Percentiles rank a stretch among this genome's conserved stretches.
phyloP scores from a whole-genome alignment of 2,329 filamentous ascomycete genomes.

The Colletotrichum filicis region DNA sequence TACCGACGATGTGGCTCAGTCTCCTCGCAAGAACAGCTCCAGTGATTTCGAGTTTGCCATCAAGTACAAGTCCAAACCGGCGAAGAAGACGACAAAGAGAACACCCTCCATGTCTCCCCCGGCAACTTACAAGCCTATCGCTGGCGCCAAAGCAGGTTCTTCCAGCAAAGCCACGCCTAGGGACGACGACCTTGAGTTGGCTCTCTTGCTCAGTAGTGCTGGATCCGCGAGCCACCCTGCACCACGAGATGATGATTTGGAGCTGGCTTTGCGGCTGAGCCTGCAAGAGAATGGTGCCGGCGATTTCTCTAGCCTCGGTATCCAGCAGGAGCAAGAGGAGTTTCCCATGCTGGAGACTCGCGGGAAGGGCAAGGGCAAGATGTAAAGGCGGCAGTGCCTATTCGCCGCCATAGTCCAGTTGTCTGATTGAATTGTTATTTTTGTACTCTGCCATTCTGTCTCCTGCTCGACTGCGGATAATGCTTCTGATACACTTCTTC shows the following conservation, averaged over 20 bases:
- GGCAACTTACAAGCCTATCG: conserved; percentile 46
- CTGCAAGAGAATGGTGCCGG: conserved; percentile 21
- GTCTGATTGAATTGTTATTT: neutral
- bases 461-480: conserved; percentile 3
- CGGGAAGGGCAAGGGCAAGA: conserved; percentile 58
- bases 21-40: conserved; percentile 56
- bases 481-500: neutral
- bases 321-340: conserved; percentile 44
- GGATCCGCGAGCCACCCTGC: conserved; percentile 62
- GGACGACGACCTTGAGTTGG: conserved; percentile 70
- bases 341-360: conserved; percentile 53
- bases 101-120: conserved; percentile 48
- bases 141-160: conserved; percentile 4
- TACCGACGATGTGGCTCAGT: conserved; percentile 58
- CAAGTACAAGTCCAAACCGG: conserved; percentile 56
- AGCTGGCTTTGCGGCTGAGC: conserved; percentile 69
- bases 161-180: conserved; percentile 36
- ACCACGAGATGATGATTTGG: conserved; percentile 66
- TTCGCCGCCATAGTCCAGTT: conserved; percentile 17
- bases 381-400: conserved; percentile 2
- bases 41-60: conserved; percentile 64
- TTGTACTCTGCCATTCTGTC: neutral
- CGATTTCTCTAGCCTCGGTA: conserved; percentile 45
- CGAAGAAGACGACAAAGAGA: conserved; percentile 52
- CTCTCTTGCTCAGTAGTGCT: conserved; percentile 63